These are phyloP conservation scores for Pythium aquatile DNA, from an alignment of 352 stramenopile genomes.

Conservation along the genomic window DNA sequence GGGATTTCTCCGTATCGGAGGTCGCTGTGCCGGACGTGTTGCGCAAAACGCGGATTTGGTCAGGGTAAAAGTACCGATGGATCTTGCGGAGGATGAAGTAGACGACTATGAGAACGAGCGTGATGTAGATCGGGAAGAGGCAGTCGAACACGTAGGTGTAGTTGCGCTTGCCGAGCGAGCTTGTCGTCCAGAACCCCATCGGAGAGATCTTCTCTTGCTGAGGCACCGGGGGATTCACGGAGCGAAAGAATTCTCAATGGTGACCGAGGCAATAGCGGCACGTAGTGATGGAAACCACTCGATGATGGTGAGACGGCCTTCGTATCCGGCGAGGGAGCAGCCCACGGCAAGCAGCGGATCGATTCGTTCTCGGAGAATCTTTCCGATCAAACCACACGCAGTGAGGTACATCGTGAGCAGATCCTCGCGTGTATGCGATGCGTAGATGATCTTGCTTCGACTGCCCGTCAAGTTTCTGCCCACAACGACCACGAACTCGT, in stretches of 20 bases:
- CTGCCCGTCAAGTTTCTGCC: constrained; percentile 10
- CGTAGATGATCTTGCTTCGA: neutral
- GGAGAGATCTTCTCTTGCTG: constrained; percentile 22
- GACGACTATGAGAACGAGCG: constrained; percentile 7
- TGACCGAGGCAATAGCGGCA: neutral
- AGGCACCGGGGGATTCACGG: constrained; percentile 5
- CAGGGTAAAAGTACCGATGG: constrained; percentile 20
- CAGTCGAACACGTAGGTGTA: constrained; percentile 3
- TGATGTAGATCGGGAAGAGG: constrained; percentile 9
- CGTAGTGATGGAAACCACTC: neutral
- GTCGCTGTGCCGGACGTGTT: neutral
- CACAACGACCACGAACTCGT: constrained; percentile 30
- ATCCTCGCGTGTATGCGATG: constrained; percentile 8
- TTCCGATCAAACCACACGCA: constrained; percentile 8
- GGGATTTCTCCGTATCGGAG: neutral
- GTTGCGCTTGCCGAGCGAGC: neutral
- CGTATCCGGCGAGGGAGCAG: constrained; percentile 12
- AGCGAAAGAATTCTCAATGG: constrained; percentile 20
- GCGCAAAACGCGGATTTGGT: neutral
- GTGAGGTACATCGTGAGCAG: constrained; percentile 42
- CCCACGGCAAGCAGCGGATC: constrained; percentile 15
- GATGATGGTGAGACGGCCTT: neutral
- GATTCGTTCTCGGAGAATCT: constrained; percentile 13
- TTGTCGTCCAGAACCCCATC: constrained; percentile 27
- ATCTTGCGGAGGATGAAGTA: constrained; percentile 23